Base-by-base conservation (phyloP, 2,329 filamentous ascomycete species). In the Phoma sp. region DNA sequence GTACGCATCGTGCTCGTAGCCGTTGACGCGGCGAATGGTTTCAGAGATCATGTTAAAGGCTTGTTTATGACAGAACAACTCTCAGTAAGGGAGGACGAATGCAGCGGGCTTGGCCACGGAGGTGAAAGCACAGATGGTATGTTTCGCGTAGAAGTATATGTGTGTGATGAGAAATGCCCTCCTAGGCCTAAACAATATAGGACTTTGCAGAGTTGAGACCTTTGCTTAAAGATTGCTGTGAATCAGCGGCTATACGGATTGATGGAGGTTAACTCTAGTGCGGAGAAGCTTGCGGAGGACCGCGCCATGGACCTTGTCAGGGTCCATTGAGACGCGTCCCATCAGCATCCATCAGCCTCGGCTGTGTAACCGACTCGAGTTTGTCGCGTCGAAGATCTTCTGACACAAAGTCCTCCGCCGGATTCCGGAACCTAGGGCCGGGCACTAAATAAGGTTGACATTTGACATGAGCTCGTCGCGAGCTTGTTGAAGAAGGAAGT, bases 1-100 rank as follows among this genome's bases (percentile, higher is more conserved):
- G 57, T 76, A 76, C 2, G 73, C 73, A 70, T 75, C 46, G 14
- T 74, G 60, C 28, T 67, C 62, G 54, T 77, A 76, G 15, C 74
- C 75, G 39, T 75, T 69, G 7, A 74, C 71, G 17, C 72, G 64
- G 40, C 66, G 68, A 47, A 77, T 76, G 11, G 64, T 66, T 38
- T 74, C 74, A 7, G 45, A 55, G 25, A 68, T 69, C 66, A 73
- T 73, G 1, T 57, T 61, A 53, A 43, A 32, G 20, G 30, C 18
- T 29, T 12, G 25, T 18, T n/a, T n/a, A n/a, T n/a, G n/a, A n/a
- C n/a, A n/a, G n/a, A n/a, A n/a, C 12, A 1, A 15, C 33, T 2
- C 3, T 20, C 38, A 15, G 26, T n/a, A 5, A 30, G 17, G 29
- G 20, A 12, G 10, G 20, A 15, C 3, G 29, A 7, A 15, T 10